Evolutionary conservation across 768 basidiomycete genomes (phyloP).

Genomic region (Saitozyma sp.): DNA sequence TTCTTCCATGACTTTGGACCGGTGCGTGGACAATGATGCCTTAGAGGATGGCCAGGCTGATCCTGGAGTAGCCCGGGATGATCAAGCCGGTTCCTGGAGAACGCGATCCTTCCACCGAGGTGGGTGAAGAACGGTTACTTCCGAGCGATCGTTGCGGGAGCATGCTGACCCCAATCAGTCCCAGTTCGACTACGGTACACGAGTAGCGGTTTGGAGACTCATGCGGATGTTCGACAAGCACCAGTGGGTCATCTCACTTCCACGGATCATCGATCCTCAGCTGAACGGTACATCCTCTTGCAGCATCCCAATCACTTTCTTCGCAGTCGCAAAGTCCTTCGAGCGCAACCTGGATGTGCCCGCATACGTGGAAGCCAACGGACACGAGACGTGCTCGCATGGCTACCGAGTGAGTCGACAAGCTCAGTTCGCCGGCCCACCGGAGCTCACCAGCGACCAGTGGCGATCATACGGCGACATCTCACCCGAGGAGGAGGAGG

Average conservation of each 20-base stretch:
- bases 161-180: neutral
- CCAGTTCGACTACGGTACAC: slow-evolving; percentile 45
- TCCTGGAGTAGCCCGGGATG: neutral
- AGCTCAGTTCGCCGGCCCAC: neutral
- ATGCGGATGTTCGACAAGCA: slow-evolving; percentile 38
- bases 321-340: slow-evolving; percentile 44
- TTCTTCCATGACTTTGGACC: slow-evolving; percentile 28
- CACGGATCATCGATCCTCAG: too few relatives aligned
- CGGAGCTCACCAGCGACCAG: neutral
- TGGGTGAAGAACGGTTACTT: too few relatives aligned
- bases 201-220: slow-evolving; percentile 45
- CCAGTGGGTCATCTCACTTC: slow-evolving; percentile 1
- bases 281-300: too few relatives aligned
- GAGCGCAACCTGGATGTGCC: slow-evolving; percentile 34
- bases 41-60: too few relatives aligned
- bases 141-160: too few relatives aligned
- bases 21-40: slow-evolving; percentile 16
- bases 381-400: slow-evolving; percentile 35
- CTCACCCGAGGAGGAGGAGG: slow-evolving; percentile 30
- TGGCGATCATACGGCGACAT: slow-evolving; percentile 28
- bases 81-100: slow-evolving; percentile 16
- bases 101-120: slow-evolving; percentile 27
- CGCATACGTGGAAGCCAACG: slow-evolving; percentile 32
- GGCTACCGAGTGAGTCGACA: slow-evolving; percentile 18
- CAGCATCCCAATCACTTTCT: slow-evolving; percentile 43